These are phyloP conservation scores for Sphagnurus paluster DNA, from an alignment of 1,284 basidiomycete genomes.

Conservation along the genomic window DNA sequence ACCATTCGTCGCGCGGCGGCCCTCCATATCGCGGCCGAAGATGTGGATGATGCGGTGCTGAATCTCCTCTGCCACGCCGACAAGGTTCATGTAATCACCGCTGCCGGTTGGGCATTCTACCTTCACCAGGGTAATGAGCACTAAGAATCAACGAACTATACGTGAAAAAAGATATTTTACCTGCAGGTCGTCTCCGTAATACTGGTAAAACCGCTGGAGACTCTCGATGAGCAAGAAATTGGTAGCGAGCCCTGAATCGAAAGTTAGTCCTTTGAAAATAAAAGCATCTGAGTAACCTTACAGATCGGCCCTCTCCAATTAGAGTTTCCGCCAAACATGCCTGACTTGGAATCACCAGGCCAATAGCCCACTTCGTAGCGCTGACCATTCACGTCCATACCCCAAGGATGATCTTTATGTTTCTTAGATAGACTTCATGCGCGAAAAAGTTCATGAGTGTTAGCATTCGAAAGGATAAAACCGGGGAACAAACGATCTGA, in stretches of 20 bases:
- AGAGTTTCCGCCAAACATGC: constrained; percentile 99
- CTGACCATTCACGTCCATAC: constrained; percentile 91
- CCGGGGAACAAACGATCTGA: constrained; percentile 76
- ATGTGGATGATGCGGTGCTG: constrained; percentile 98
- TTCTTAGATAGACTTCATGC: constrained; percentile 73
- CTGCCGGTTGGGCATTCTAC: constrained; percentile 96
- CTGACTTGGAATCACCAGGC: constrained; percentile 95
- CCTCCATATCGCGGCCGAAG: constrained; percentile 87
- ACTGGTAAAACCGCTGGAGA: constrained; percentile 96
- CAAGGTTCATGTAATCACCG: constrained; percentile 95
- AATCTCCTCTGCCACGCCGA: constrained; percentile 92
- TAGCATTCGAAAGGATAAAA: background rate
- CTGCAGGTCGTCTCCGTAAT: constrained; percentile 87
- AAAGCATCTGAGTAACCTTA: constrained; percentile 32
- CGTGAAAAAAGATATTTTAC: constrained; percentile 24
- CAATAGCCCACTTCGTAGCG: constrained; percentile 94
- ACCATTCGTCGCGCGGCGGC: constrained; percentile 88
- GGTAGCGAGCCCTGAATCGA: constrained; percentile 78
- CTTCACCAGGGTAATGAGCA: constrained; percentile 29
- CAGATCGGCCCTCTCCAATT: constrained; percentile 93
- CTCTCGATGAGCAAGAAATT: constrained; percentile 95
- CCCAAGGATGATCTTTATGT: constrained; percentile 93
- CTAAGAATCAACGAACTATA: background rate
- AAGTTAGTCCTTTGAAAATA: constrained; percentile 2
- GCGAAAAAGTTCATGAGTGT: background rate